Percentiles rank a stretch among this genome's conserved stretches.
Conservation (phyloP, 345 rosid species). For the Raphanus raphanistrum region DNA sequence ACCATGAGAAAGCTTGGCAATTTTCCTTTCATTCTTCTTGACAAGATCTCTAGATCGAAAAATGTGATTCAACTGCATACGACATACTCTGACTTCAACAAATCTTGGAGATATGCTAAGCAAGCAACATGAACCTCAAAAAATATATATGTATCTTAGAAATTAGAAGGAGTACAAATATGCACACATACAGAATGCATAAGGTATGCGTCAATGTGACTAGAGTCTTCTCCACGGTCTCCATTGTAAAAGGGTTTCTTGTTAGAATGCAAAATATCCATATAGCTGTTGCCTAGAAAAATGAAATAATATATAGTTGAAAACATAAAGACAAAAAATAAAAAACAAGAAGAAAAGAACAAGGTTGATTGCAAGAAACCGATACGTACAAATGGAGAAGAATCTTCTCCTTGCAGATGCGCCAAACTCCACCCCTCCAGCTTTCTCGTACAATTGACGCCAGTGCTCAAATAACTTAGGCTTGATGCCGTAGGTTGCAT, state of each 20-base stretch:
- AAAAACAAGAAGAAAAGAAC: too few relatives aligned
- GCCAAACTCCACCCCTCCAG: conserved; percentile 63
- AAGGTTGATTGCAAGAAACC: conserved; percentile 9
- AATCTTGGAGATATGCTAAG: conserved; percentile 20
- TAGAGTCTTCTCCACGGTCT: conserved; percentile 74
- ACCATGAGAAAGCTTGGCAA: conserved; percentile 54
- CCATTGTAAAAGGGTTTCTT: conserved; percentile 77
- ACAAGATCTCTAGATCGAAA: conserved; percentile 72
- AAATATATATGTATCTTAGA: too few relatives aligned
- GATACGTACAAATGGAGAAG: conserved; percentile 74
- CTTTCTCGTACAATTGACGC: conserved; percentile 55
- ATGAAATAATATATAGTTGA: too few relatives aligned
- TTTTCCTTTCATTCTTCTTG: conserved; percentile 68
- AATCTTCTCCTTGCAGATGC: conserved; percentile 63
- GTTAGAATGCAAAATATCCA: too few relatives aligned
- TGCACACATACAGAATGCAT: conserved; percentile 94
- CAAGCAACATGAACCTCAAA: too few relatives aligned
- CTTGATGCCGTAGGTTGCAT: conserved; percentile 56
- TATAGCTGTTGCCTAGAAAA: too few relatives aligned
- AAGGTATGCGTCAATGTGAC: conserved; percentile 71
- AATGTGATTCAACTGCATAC: conserved; percentile 86
- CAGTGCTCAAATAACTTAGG: conserved; percentile 71
- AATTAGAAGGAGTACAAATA: too few relatives aligned
- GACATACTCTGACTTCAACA: conserved; percentile 25
- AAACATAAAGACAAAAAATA: too few relatives aligned